A percentile compares a stretch with the other conserved stretches of the same genome.
Conservation (phyloP, 2,329 filamentous ascomycete species). For the Colletotrichum melonis region DNA sequence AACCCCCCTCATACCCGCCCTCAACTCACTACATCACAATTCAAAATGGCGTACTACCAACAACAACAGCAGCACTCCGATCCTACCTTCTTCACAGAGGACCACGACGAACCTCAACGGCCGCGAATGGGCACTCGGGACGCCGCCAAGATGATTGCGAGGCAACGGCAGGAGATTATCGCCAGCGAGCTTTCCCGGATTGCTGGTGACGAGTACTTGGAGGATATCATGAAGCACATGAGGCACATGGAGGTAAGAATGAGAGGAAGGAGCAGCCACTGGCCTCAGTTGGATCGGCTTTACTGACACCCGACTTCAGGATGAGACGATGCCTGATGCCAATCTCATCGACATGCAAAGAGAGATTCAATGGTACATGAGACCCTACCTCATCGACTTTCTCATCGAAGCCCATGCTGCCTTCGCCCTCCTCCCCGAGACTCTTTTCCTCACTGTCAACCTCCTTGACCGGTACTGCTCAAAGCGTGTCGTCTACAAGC, state of each 20-base stretch:
- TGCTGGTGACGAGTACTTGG: conserved; percentile 90
- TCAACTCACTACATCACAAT: conserved; percentile 42
- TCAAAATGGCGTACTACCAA: conserved; percentile 60
- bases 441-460: conserved; percentile 95
- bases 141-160: conserved; percentile 80
- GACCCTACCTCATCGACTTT: conserved; percentile 97
- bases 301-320: conserved; percentile 50
- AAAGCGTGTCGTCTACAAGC: conserved; percentile 97
- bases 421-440: conserved; percentile 93
- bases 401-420: conserved; percentile 96
- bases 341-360: conserved; percentile 99
- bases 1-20: conserved; percentile 42
- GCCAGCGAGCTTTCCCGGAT: conserved; percentile 88
- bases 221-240: conserved; percentile 95
- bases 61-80: conserved; percentile 47
- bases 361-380: conserved; percentile 99
- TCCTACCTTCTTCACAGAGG: conserved; percentile 66
- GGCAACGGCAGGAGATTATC: conserved; percentile 87
- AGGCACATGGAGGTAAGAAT: conserved; percentile 86
- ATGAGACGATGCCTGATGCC: conserved; percentile 92
- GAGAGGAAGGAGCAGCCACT: not conserved
- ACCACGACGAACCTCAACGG: conserved; percentile 60
- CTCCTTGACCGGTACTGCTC: conserved; percentile 98
- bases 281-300: not conserved
- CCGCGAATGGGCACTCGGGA: conserved; percentile 77